Base-by-base conservation (phyloP, 176 grass and related monocot genomes). In the Oryza meridionalis region DNA sequence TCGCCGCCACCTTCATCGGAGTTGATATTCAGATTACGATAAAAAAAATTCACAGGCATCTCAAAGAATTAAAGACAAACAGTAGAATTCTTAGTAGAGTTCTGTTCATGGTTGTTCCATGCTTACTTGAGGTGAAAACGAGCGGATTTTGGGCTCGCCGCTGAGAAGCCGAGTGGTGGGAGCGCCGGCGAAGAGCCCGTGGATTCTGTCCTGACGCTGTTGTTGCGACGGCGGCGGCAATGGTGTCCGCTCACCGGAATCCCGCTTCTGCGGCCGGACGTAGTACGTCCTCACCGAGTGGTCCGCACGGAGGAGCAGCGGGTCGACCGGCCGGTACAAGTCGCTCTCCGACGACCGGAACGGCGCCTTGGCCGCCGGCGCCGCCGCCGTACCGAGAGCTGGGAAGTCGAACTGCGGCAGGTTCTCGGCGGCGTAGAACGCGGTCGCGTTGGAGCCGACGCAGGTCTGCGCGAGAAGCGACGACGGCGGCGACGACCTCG, bases 241-340 rank as follows among this genome's bases (percentile, higher is more conserved):
- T 69, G 86, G 86, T 8, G 86, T 65, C 74, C 50, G 7, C 50
- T 49, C 38, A 3, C 53, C 29, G 38, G 82, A 40, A 22, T 63
- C 72, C 31, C 2, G 47, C 47, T 61, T 72, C 81, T 88, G 82
- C 2, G 63, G 79, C 70, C 64, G 70, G 26, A 86, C 81, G 64
- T 93, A 87, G 82, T 93, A 91, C 35, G 85, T 84, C 70, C 88
- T 93, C 72, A 82, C 82, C 8, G 75, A 73, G 69, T 51, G 27
- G 65, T 87, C 88, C 32, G 21, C 29, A 2, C 58, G 66, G 61
- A 84, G 76, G 75, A 69, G 58, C 67, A 80, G 9, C 45, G 26
- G 75, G 27, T 76, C 88, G 4, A 62, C 26, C 3, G 61, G 13
- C 14, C 26, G 15, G 85, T 78, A 80, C 24, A 80, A 40, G 16